Evolutionary conservation across 2,329 filamentous ascomycete genomes (phyloP), one percentile per base, ranked within the genome.

Genomic region (Acarospora socialis): DNA sequence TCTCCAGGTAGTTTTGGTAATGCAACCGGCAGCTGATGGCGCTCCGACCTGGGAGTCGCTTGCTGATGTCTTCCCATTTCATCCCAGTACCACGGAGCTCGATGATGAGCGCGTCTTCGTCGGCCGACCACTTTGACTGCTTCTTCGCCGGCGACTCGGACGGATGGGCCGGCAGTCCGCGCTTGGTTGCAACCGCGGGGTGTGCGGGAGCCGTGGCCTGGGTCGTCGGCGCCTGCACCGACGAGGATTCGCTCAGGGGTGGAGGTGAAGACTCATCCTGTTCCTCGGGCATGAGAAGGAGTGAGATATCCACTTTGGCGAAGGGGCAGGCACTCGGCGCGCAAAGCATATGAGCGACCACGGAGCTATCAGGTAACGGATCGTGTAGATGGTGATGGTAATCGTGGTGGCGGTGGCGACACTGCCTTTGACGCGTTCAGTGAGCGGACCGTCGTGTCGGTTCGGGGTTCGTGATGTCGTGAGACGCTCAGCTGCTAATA

Each of bases 31-130:
- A 95, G 46, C 84, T 92, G 48, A 94, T 94, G 35, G 84, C 78
- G 56, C 84, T 94, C 46, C 90, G 73, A 40, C 87, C 87, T 3
- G 84, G 86, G 30, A 95, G 63, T 33, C 78, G 73, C 61, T 87
- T 92, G 40, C 83, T 92, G 47, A 95, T 94, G 55, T 95, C 87
- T 52, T 95, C 87, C 90, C 87, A 95, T 53, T 95, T 95, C 83
- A 94, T 93, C 6, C 82, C 81, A 46, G 77, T 77, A 21, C 83
- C 82, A 36, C 87, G 74, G 40, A 95, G 70, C 54, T 92, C 81
- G 47, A 94, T 93, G 46, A 93, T 93, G 29, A 90, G 63, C n/a
- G 80, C 73, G 55, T 95, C 84, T 55, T 95, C 87, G 40, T 94
- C 83, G 1, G 79, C 67, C 4, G 82, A 92, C 90, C 90, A 95